phyloP scores from a whole-genome alignment of 331 rosid species.

The Arachis monticola region DNA sequence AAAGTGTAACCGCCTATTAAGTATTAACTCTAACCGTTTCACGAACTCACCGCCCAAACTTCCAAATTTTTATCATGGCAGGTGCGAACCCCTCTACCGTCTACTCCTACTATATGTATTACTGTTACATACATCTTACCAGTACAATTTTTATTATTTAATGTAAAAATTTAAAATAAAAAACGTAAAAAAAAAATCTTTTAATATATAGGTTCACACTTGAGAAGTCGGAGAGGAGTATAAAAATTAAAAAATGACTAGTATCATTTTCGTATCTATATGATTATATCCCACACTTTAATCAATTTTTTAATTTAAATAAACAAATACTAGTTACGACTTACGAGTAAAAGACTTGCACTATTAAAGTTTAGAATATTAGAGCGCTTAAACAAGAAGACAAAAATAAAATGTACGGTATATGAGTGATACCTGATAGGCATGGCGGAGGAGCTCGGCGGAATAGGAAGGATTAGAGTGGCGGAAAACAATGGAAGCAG shows the following conservation, averaged over 20 bases:
- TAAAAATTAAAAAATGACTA: no score
- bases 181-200: no score
- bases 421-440: conserved; percentile 63
- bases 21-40: conserved; percentile 43
- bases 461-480: conserved; percentile 79
- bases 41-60: conserved; percentile 32
- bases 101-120: no score
- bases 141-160: no score
- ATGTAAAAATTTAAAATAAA: no score
- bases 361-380: no score
- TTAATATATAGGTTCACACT: no score
- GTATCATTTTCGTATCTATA: no score
- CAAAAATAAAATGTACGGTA: background rate
- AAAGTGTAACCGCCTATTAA: conserved; percentile 48
- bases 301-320: background rate
- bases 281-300: background rate
- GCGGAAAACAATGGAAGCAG: conserved; percentile 93
- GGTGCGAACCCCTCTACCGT: no score
- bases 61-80: background rate
- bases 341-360: background rate
- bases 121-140: no score
- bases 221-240: no score
- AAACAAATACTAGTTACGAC: background rate
- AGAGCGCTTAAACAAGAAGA: background rate
- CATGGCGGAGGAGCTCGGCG: conserved; percentile 72